These are phyloP conservation scores for Pichia sp. DNA, from an alignment of 1,139 yeast genomes.

Conservation along the genomic window DNA sequence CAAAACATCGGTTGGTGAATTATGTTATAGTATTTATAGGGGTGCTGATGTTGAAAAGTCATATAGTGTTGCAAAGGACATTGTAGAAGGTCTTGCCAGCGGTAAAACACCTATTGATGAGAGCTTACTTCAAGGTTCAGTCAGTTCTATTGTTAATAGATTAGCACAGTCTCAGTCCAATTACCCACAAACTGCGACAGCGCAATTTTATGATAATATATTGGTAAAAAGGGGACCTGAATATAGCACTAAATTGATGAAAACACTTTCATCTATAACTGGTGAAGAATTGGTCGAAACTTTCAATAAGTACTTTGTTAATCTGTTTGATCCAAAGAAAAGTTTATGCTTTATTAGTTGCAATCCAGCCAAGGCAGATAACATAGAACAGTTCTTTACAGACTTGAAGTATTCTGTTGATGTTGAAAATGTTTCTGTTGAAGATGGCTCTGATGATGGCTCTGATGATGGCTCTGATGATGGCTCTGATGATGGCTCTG, in stretches of 20 bases:
- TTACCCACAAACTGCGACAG: constrained; percentile 54
- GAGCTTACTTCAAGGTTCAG: constrained; percentile 59
- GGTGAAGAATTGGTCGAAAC: constrained; percentile 49
- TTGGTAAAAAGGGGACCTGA: constrained; percentile 67
- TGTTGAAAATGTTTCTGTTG: constrained; percentile 36
- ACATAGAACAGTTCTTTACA: constrained; percentile 42
- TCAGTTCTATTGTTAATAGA: constrained; percentile 65
- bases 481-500: constrained; percentile 1
- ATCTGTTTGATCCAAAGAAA: constrained; percentile 49
- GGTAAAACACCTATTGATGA: constrained; percentile 52
- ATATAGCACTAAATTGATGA: constrained; percentile 42
- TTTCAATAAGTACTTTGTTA: constrained; percentile 53
- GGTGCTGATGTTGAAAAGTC: constrained; percentile 81
- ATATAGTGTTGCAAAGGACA: constrained; percentile 56
- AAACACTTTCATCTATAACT: constrained; percentile 45
- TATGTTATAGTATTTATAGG: constrained; percentile 65
- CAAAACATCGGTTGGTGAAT: constrained; percentile 59
- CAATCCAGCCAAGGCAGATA: constrained; percentile 57
- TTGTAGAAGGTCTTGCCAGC: constrained; percentile 54
- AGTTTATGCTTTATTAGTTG: constrained; percentile 67
- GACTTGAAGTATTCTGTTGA: constrained; percentile 52
- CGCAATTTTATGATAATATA: constrained; percentile 58
- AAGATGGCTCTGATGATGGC: constrained; percentile 18
- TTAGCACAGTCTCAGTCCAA: constrained; percentile 63
- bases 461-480: constrained; percentile 15